phyloP scores from a whole-genome alignment of 345 rosid species.

The Ceriops zippeliana region DNA sequence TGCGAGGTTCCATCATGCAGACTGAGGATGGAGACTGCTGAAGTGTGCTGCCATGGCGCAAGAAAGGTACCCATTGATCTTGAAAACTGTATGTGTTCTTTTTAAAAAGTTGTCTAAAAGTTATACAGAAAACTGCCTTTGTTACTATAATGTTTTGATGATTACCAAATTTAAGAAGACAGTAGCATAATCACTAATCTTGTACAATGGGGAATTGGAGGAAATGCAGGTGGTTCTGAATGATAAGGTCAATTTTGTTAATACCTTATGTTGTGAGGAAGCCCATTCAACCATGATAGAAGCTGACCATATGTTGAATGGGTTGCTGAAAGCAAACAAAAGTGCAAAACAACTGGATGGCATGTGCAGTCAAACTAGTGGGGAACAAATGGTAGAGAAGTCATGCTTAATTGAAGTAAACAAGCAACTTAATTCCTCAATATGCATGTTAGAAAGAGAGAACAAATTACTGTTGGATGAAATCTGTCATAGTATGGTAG shows the following conservation, averaged over 20 bases:
- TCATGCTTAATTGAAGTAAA: conserved; percentile 49
- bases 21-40: conserved; percentile 30
- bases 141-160: neutral
- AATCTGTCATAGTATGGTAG: conserved; percentile 34
- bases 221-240: conserved; percentile 34
- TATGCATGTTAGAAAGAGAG: conserved; percentile 50
- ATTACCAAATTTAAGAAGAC: neutral
- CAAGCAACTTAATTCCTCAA: conserved; percentile 50
- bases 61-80: conserved; percentile 36
- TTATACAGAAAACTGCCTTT: neutral
- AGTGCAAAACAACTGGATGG: conserved; percentile 45
- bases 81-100: neutral
- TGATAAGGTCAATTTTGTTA: conserved; percentile 38
- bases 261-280: conserved; percentile 60
- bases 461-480: conserved; percentile 46
- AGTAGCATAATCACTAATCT: conserved; percentile 9
- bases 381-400: conserved; percentile 49
- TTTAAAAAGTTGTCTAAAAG: neutral
- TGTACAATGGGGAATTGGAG: conserved; percentile 21
- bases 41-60: conserved; percentile 25
- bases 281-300: conserved; percentile 67
- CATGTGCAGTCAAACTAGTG: conserved; percentile 53
- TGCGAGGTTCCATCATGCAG: conserved; percentile 31
- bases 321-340: conserved; percentile 62
- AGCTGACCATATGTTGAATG: conserved; percentile 65